Evolutionary conservation across 1,284 basidiomycete species (phyloP).

Genomic region (Leccinum laetum): DNA sequence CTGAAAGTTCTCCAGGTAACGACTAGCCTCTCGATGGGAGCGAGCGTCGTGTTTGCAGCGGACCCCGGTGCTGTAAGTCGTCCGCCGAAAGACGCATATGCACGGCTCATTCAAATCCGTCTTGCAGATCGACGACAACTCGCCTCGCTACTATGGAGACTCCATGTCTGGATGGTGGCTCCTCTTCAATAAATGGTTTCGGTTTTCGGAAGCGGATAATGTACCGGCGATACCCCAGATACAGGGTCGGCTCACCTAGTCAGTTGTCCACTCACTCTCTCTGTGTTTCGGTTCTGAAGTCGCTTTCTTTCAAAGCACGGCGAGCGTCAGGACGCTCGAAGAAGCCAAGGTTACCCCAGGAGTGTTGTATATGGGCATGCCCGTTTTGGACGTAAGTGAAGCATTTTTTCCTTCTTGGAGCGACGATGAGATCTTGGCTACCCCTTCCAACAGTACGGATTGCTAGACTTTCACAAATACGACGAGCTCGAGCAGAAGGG

Average conservation of each 20-base stretch:
- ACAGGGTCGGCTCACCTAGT: conserved; percentile 96
- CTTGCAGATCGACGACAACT: conserved; percentile 86
- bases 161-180: conserved; percentile 98
- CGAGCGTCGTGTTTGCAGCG: conserved; percentile 90
- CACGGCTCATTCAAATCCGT: background rate
- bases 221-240: conserved; percentile 97
- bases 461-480: conserved; percentile 78
- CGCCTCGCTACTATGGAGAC: conserved; percentile 93
- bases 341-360: conserved; percentile 90
- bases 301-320: conserved; percentile 61
- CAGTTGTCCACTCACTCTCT: conserved; percentile 29
- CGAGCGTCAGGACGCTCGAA: conserved; percentile 93
- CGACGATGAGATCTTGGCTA: background rate
- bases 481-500: conserved; percentile 87
- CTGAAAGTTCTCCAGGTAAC: conserved; percentile 58
- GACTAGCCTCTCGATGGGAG: conserved; percentile 92
- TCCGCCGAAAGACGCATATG: background rate
- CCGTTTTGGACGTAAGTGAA: conserved; percentile 77
- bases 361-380: conserved; percentile 94
- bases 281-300: background rate
- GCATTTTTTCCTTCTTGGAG: background rate
- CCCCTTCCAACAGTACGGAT: conserved; percentile 58
- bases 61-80: conserved; percentile 88
- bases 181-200: conserved; percentile 90
- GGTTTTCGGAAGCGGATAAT: conserved; percentile 78